A percentile compares a stretch with the other conserved stretches of the same genome.
Evolutionary conservation across 352 stramenopile species (phyloP).

Genomic region (Blastocystis sp.): DNA sequence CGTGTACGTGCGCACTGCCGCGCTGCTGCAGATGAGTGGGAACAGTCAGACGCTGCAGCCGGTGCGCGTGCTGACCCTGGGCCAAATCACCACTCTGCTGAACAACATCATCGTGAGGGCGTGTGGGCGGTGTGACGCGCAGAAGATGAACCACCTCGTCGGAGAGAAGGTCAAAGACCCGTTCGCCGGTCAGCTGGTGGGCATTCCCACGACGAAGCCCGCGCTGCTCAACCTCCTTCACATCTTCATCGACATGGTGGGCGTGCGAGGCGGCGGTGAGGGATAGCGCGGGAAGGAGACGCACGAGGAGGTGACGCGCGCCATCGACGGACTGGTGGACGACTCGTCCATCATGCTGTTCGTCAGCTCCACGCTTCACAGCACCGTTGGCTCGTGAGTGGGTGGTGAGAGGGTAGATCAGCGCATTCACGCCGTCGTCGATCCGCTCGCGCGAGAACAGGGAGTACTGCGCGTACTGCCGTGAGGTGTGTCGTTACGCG

Average conservation of each 20-base stretch:
- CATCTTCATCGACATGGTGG: background rate
- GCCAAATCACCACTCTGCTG: conserved; percentile 26
- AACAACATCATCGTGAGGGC: background rate
- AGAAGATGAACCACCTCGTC: conserved; percentile 9
- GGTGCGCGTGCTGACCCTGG: conserved; percentile 12
- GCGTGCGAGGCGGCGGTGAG: background rate
- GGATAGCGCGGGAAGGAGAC: background rate
- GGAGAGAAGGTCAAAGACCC: conserved; percentile 30
- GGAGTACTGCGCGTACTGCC: conserved; percentile 33
- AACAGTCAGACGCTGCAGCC: background rate
- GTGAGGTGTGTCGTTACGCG: background rate
- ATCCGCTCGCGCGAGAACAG: conserved; percentile 18
- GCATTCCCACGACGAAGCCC: background rate
- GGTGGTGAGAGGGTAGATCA: background rate
- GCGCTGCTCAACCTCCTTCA: background rate
- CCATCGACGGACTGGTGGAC: background rate
- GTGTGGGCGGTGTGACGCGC: background rate
- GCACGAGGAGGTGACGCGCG: background rate
- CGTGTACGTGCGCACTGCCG: conserved; percentile 22
- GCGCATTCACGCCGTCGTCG: background rate
- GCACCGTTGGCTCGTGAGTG: background rate
- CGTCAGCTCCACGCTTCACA: background rate
- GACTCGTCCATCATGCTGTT: conserved; percentile 1
- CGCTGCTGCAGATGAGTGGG: background rate
- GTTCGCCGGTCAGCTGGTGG: background rate